Percentiles rank a stretch among this genome's conserved stretches.
phyloP scores from a whole-genome alignment of 2,329 filamentous ascomycete species.

The Ceratocystis cacaofunesta region DNA sequence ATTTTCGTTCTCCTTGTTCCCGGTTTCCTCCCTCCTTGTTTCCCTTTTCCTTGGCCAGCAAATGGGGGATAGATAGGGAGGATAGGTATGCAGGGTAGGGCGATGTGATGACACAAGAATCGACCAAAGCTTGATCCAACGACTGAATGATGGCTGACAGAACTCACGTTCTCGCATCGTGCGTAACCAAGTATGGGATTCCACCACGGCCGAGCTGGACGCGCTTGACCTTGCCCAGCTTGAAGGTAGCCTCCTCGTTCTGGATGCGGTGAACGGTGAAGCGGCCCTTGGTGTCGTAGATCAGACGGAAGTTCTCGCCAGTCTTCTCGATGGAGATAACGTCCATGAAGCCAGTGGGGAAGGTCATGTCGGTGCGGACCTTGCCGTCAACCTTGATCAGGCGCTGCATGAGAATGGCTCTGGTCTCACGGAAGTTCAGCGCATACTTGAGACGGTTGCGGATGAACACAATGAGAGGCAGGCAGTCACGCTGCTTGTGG shows the following conservation, averaged over 20 bases:
- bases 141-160: slow-evolving; percentile 96
- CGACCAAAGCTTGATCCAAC: slow-evolving; percentile 99
- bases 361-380: slow-evolving; percentile 97
- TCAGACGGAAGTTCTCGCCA: slow-evolving; percentile 98
- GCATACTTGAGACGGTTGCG: slow-evolving; percentile 97
- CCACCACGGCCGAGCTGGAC: slow-evolving; percentile 98
- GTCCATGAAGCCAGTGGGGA: slow-evolving; percentile 98
- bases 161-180: slow-evolving; percentile 99
- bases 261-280: slow-evolving; percentile 99
- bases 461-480: slow-evolving; percentile 98
- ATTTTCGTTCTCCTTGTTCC: slow-evolving; percentile 17
- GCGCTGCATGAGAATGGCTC: slow-evolving; percentile 97
- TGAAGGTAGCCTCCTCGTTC: slow-evolving; percentile 97
- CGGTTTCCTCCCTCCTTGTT: too few relatives aligned
- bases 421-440: slow-evolving; percentile 94
- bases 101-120: slow-evolving; percentile 26
- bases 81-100: not conserved
- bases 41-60: too few relatives aligned
- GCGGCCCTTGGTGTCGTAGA: slow-evolving; percentile 99
- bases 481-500: slow-evolving; percentile 98
- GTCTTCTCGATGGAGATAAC: slow-evolving; percentile 99
- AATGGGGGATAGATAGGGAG: not conserved
- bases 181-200: slow-evolving; percentile 99
- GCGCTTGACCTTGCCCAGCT: slow-evolving; percentile 99
- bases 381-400: slow-evolving; percentile 99